Evolutionary conservation across 306 rosid species (phyloP), one percentile per base, ranked within the genome.

Genomic region (Bauhinia variegata): DNA sequence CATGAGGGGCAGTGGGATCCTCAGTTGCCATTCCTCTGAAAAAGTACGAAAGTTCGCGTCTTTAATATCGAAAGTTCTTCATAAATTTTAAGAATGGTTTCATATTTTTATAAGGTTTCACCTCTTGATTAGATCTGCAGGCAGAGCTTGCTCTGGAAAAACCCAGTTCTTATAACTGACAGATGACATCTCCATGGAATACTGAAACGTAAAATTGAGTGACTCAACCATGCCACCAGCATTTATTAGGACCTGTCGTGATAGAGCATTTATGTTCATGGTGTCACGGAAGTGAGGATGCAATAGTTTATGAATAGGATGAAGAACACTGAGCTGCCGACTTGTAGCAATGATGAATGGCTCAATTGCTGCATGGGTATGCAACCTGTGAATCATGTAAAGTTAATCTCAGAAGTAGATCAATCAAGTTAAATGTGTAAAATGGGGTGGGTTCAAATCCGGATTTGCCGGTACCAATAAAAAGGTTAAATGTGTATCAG

Each of bases 271-370:
- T 38, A 89, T 82, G 58, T 85, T 84, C 96, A 92, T 87, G 51
- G 98, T 89, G 76, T 89, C 98, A 9, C 84, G 86, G 38, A 80
- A 89, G 64, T 89, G 98, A 53, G 96, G 93, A 52, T 86, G 81
- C 63, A 89, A 60, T 15, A 92, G 81, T 60, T 89, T 92, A 52
- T 89, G 28, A 77, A 92, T 79, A 0, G 98, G 98, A 52, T 92
- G 98, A 60, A 89, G 78, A 63, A 81, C 91, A 4, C 98, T 92
- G 33, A 92, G 80, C 31, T 81, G 93, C 60, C 98, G 79, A 10
- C 87, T 84, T 68, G 89, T 60, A 13, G 98, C 87, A 74, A 92
- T 87, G 65, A 84, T 62, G 52, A 92, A 84, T 38, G 96, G 98
- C 79, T 92, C 96, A n/a, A 83, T 86, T 49, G 34, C 83, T 1